Percentiles rank a stretch among this genome's conserved stretches.
Evolutionary conservation across 2,329 filamentous ascomycete species (phyloP).

Genomic region (Scytalidium lignicola): DNA sequence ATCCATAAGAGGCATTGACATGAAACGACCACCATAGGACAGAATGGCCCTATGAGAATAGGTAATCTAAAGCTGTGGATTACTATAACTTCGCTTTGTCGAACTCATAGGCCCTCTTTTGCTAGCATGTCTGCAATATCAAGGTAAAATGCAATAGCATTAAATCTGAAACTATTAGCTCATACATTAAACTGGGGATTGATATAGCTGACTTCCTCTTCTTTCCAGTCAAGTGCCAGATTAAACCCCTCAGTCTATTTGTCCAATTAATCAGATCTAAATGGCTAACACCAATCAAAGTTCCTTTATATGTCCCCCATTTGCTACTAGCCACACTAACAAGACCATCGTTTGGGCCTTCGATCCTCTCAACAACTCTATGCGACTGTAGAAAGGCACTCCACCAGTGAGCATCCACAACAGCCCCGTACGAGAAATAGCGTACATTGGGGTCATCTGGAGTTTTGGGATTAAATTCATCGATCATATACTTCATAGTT

Average conservation of each 20-base stretch:
- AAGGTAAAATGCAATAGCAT: conserved; percentile 63
- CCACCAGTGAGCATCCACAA: conserved; percentile 51
- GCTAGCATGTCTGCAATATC: conserved; percentile 66
- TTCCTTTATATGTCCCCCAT: conserved; percentile 62
- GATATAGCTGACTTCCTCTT: conserved; percentile 41
- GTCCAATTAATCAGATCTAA: conserved; percentile 65
- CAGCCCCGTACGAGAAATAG: conserved; percentile 61
- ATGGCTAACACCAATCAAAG: conserved; percentile 56
- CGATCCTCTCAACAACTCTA: conserved; percentile 40
- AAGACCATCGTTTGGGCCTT: conserved; percentile 62
- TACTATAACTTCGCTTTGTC: neutral
- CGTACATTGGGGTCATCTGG: conserved; percentile 46
- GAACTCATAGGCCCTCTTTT: conserved; percentile 47
- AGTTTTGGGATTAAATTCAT: conserved; percentile 54
- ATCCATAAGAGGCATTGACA: too few species aligned
- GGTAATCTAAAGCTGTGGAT: too few species aligned
- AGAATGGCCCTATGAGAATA: too few species aligned
- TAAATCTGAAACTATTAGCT: conserved; percentile 40
- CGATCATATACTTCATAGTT: conserved; percentile 51
- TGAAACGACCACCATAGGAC: too few species aligned
- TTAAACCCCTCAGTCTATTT: conserved; percentile 51
- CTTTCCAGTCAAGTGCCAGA: conserved; percentile 48
- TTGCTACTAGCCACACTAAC: conserved; percentile 59
- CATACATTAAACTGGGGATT: conserved; percentile 15
- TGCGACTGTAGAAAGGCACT: conserved; percentile 58